Evolutionary conservation across 2,329 filamentous ascomycete species (phyloP), one percentile per base, ranked within the genome.

Genomic region (Aspergillus sp.): DNA sequence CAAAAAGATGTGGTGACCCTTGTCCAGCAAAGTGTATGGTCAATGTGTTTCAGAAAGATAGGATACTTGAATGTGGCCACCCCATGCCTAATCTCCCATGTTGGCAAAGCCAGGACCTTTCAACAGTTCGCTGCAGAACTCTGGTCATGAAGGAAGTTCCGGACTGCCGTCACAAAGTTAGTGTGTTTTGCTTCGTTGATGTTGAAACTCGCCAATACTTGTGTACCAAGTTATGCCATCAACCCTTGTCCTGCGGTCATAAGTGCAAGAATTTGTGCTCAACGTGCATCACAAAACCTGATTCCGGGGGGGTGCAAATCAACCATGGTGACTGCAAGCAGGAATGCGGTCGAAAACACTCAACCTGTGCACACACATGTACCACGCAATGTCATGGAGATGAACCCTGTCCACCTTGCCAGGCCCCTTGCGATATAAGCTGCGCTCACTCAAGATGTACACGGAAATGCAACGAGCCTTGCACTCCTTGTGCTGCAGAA

Each of bases 311-410:
- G 0, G 49, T 71, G 13, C 41, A 53, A 1, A 53, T 61, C 4
- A 58, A 72, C 17, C 81, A 86, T 53, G 71, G 66, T 2, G 44
- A n/a, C 23, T 65, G 62, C 44, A 45, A 48, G 12, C 68, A 74
- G 38, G 51, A 41, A 1, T 86, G 82, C 58, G 72, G 71, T 4
- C 69, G 80, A 2, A 58, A 61, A 0, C 80, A 75, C 53, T 70
- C 64, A 0, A 77, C 75, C 0, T 88, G 84, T 58, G 68, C 64
- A 7, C 84, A 88, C 53, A 59, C 51, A 2, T 87, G 84, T 58
- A 27, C 20, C 0, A 47, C 56, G 3, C 7, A 33, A 0, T 88
- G 84, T 49, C 83, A 88, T 54, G 70, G 63, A 0, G 52, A 56
- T 3, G 32, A 48, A 7, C 49, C 49, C 5, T 69, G 65, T 46